Evolutionary conservation across 2,329 filamentous ascomycete genomes (phyloP).

Genomic region (Paraphoma sp.): DNA sequence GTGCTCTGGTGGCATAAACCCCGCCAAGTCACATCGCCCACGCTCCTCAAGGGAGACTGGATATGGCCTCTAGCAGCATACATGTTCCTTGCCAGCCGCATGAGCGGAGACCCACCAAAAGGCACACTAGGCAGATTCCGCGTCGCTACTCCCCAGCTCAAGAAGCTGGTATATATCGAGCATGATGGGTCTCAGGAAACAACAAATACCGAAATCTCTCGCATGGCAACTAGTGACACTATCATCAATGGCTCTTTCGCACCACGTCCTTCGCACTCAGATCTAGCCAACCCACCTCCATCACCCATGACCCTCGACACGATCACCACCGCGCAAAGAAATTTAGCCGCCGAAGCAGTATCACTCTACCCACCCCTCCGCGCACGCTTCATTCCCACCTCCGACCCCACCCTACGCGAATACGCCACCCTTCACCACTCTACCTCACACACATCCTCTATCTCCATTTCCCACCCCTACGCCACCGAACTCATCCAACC

Average conservation of each 20-base stretch:
- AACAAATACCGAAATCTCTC: background rate
- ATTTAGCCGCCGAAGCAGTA: conserved; percentile 1
- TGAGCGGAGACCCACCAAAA: conserved; percentile 9
- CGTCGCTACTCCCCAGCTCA: conserved; percentile 3
- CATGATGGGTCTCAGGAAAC: background rate
- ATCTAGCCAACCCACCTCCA: background rate
- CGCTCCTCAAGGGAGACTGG: conserved; percentile 5
- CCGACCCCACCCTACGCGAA: too few species aligned
- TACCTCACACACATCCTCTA: background rate
- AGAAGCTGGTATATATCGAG: conserved; percentile 2
- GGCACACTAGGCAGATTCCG: conserved; percentile 4
- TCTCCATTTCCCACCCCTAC: background rate
- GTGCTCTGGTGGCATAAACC: conserved; percentile 42
- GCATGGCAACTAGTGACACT: background rate
- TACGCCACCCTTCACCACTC: too few species aligned
- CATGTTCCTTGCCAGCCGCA: conserved; percentile 21
- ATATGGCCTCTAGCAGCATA: conserved; percentile 17
- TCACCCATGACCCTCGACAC: background rate
- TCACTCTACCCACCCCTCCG: background rate
- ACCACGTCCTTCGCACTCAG: background rate
- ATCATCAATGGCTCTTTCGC: background rate
- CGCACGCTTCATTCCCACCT: background rate
- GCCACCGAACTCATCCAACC: conserved; percentile 10
- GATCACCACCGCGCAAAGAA: background rate
- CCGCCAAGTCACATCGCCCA: conserved; percentile 19